Percentiles rank a stretch among this genome's conserved stretches.
phyloP scores from a whole-genome alignment of 1,284 basidiomycete species.

The Naganishia sp. region DNA sequence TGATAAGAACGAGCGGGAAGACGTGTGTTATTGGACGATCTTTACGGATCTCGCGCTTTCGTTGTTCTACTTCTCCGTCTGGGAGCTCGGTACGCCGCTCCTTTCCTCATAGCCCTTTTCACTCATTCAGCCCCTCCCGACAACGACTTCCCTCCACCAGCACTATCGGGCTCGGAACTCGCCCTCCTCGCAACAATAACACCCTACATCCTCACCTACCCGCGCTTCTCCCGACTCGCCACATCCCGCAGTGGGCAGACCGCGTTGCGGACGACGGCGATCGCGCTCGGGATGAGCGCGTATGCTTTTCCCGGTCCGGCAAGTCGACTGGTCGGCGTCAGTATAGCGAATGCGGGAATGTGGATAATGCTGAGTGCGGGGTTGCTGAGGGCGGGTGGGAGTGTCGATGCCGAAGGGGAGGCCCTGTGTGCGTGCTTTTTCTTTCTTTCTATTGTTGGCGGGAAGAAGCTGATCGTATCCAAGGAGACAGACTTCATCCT shows the following conservation, averaged over 20 bases:
- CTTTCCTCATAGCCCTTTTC: too few relatives aligned
- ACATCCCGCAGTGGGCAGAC: slow-evolving; percentile 59
- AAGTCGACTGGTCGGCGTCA: slow-evolving; percentile 63
- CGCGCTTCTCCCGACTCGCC: slow-evolving; percentile 57
- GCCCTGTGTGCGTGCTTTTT: slow-evolving; percentile 60
- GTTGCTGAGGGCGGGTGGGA: slow-evolving; percentile 60
- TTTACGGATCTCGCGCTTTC: slow-evolving; percentile 79
- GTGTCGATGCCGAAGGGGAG: slow-evolving; percentile 55
- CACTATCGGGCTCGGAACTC: slow-evolving; percentile 68
- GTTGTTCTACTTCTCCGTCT: slow-evolving; percentile 89
- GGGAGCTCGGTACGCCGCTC: slow-evolving; percentile 66
- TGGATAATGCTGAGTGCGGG: slow-evolving; percentile 62
- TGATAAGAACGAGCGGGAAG: slow-evolving; percentile 52
- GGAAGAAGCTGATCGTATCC: not conserved
- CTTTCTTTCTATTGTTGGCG: not conserved
- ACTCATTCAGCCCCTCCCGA: not conserved
- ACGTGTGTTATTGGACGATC: slow-evolving; percentile 83
- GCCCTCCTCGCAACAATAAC: slow-evolving; percentile 69
- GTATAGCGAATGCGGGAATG: slow-evolving; percentile 60
- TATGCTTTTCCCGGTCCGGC: slow-evolving; percentile 63
- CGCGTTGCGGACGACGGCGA: slow-evolving; percentile 58
- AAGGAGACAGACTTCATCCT: slow-evolving; percentile 61
- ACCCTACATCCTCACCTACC: slow-evolving; percentile 63
- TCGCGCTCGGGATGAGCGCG: slow-evolving; percentile 63
- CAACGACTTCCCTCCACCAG: slow-evolving; percentile 28